Base-by-base conservation (phyloP, 108 stramenopile species). In the Mayamaea pseudoterrestris region DNA sequence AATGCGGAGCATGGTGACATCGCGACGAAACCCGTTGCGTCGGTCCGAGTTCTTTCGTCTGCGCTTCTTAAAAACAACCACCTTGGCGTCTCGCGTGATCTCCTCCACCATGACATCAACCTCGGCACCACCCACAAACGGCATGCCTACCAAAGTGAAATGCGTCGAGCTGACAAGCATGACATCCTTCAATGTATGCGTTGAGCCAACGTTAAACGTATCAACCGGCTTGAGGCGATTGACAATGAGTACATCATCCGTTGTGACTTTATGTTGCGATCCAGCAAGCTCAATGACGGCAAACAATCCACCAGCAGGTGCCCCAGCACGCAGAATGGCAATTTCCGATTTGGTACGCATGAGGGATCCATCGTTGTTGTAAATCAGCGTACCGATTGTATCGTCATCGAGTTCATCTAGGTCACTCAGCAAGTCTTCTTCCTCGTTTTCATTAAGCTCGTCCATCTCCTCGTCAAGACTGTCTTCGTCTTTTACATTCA, bases 81-180 rank as follows among this genome's bases (percentile, higher is more conserved):
- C 68, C 2, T 79, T 89, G 37, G 66, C 76, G 58, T 93, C 92
- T 36, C 65, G 59, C 9, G 88, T 90, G 47, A 86, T 89, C 61
- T 93, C 92, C 56, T 93, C 87, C 47, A 90, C 80, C 75, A 80
- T 73, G 36, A 85, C 69, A 64, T 80, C 76, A 0, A 93, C 87
- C 50, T 73, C 67, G 17, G 73, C 85, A 5, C 82, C 83, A 11
- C 22, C 26, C 9, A 90, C 83, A 18, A 60, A 60, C 0, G 92
- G 92, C 53, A 87, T 58, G 8, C 92, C 92, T 27, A 90, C 86
- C 40, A 78, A 56, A 5, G 92, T 93, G 17, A 47, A 30, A 25
- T 80, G 61, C 27, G 70, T 48, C 26, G 75, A 63, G 6, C 78
- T 82, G 27, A 84, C 60, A 21, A 93, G 45, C 32, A 93, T 53